Base-by-base conservation (phyloP, 305 asterid genomes). In the Vinca major region DNA sequence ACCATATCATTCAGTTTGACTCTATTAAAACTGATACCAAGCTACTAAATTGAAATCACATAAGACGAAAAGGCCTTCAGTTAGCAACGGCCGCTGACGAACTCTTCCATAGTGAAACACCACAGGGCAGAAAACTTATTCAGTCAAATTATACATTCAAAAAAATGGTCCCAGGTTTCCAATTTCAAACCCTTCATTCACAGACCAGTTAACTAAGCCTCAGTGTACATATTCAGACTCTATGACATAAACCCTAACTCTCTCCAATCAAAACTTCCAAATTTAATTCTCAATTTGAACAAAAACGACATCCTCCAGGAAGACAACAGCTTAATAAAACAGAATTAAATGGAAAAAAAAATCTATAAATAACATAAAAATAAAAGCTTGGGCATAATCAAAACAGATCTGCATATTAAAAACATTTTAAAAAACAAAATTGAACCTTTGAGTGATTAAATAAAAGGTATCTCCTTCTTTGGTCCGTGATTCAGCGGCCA, bases 401-500 rank as follows among this genome's bases (percentile, higher is more conserved):
- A 55, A 58, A 60, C 68, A 80, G 80, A 80, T 78, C 82, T 54
- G 70, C 54, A 54, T 17, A 51, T 0, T 49, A 62, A n/a, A n/a
- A n/a, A n/a, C n/a, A n/a, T n/a, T n/a, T n/a, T n/a, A n/a, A n/a
- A n/a, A n/a, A n/a, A n/a, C n/a, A n/a, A 40, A 33, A 10, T 8
- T 60, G 57, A 56, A 89, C 97, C 97, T 87, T 74, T 85, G 95
- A 64, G 90, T 90, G 77, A 92, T 85, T 79, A 90, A 80, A 85
- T 83, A 90, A 78, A 92, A 90, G 71, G 84, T 81, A 68, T 86
- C 96, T 74, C 96, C 94, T 78, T 82, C 88, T 77, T 87, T 88
- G 65, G 94, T 82, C 73, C 81, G 94, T 68, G 94, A 81, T 83
- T 90, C 97, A 65, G 96, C 86, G 74, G 92, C 78, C 40, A 80